A percentile compares a stretch with the other conserved stretches of the same genome.
These are phyloP conservation scores for Aspergillus felis DNA, from an alignment of 2,329 filamentous ascomycete genomes.

Conservation along the genomic window DNA sequence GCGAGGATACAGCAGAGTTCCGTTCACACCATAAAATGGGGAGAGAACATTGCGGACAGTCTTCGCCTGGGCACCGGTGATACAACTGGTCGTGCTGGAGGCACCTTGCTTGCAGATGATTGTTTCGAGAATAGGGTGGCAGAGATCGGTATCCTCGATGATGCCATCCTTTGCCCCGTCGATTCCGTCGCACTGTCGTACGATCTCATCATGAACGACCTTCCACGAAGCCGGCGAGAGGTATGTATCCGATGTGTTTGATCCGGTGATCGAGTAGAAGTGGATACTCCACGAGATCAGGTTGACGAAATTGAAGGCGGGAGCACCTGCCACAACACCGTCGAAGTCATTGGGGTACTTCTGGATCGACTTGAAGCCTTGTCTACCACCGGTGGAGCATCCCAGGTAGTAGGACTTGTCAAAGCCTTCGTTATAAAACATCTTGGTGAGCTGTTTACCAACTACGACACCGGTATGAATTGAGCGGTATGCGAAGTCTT, in stretches of 20 bases:
- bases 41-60: conserved; percentile 28
- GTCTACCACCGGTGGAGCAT: conserved; percentile 48
- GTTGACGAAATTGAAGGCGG: conserved; percentile 42
- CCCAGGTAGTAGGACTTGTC: conserved; percentile 48
- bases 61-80: conserved; percentile 28
- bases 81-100: conserved; percentile 21
- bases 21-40: conserved; percentile 30
- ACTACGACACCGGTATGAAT: conserved; percentile 39
- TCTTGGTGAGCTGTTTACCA: conserved; percentile 39
- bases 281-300: conserved; percentile 42
- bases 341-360: conserved; percentile 48
- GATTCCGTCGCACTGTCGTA: conserved; percentile 31
- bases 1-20: conserved; percentile 29
- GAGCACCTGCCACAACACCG: conserved; percentile 45
- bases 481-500: conserved; percentile 48
- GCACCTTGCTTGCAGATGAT: conserved; percentile 26
- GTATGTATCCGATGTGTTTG: conserved; percentile 29
- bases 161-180: conserved; percentile 34
- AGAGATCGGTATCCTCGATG: conserved; percentile 36
- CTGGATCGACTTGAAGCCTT: conserved; percentile 45
- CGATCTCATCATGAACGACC: conserved; percentile 33
- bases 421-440: conserved; percentile 38
- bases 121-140: conserved; percentile 28
- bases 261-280: conserved; percentile 41
- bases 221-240: conserved; percentile 28